Evolutionary conservation across 208 protist species (phyloP), one percentile per base, ranked within the genome.

Genomic region (Leishmania tarentolae): DNA sequence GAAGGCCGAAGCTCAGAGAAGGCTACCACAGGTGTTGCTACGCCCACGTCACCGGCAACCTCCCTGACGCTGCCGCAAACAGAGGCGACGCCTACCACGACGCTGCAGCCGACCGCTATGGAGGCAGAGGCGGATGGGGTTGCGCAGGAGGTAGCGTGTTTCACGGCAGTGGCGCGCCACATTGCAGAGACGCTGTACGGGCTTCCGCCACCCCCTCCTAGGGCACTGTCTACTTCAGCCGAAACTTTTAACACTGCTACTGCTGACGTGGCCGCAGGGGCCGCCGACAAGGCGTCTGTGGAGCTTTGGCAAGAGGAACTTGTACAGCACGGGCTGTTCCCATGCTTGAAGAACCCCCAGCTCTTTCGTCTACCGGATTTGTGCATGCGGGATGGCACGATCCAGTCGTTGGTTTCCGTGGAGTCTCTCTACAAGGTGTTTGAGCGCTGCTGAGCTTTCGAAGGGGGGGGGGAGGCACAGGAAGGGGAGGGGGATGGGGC

Each of bases 341-440:
- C 92, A 13, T 95, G 91, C 73, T 74, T 93, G 81, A 91, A 90
- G 76, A 94, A 88, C 52, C 52, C 76, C 40, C 86, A 87, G 68
- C 89, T 96, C 9, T 97, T 93, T 78, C 57, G 84, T 24, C 85
- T 91, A 6, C 92, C 94, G 0, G 86, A 89, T 0, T 85, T 85
- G 66, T 76, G 90, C 24, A 77, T 96, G 73, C 85, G 79, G 21
- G 86, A 96, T 68, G 91, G 92, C 35, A 89, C 91, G 31, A 70
- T 96, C 17, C 91, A 91, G 66, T 80, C 90, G 35, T 87, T 97
- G 59, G 93, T 96, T 7, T 92, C 92, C 1, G 93, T 96, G 59
- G 94, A 97, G 87, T 88, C 92, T 40, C 86, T 97, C 24, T 97
- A 96, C 85, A 97, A 95, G 81, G 93, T 97, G 35, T 97, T 97